A percentile compares a stretch with the other conserved stretches of the same genome.
These are phyloP conservation scores for Fomitopsis pulvina DNA, from an alignment of 768 basidiomycete species.

Conservation along the genomic window DNA sequence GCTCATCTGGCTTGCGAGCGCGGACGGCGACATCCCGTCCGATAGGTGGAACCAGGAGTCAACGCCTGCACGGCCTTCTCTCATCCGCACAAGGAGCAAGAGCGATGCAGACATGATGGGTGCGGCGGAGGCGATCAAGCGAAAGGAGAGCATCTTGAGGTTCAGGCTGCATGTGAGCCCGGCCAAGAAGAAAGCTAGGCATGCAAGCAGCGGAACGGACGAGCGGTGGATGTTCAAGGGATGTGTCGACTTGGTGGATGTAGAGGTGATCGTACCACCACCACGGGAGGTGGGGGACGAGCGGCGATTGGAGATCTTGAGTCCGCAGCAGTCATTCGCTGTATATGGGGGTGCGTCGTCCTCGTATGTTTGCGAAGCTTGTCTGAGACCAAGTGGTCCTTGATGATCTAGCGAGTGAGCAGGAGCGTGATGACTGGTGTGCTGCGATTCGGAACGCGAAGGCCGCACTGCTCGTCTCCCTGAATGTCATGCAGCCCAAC, in stretches of 20 bases:
- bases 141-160: conserved; percentile 14
- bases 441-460: conserved; percentile 64
- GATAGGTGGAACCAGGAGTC: conserved; percentile 17
- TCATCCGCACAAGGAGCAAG: conserved; percentile 46
- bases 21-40: conserved; percentile 28
- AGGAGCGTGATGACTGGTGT: conserved; percentile 62
- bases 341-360: conserved; percentile 54
- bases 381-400: not conserved
- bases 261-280: conserved; percentile 61
- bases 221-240: conserved; percentile 76
- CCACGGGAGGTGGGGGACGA: conserved; percentile 44
- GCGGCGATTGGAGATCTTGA: conserved; percentile 62
- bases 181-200: conserved; percentile 22
- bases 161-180: conserved; percentile 18
- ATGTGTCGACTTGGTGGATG: conserved; percentile 59
- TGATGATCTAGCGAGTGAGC: conserved; percentile 36
- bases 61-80: conserved; percentile 20
- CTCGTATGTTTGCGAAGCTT: not conserved
- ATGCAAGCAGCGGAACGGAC: conserved; percentile 35
- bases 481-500: conserved; percentile 69
- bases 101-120: conserved; percentile 51
- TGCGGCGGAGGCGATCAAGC: conserved; percentile 8
- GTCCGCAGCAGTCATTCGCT: conserved; percentile 73
- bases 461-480: conserved; percentile 56
- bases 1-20: conserved; percentile 66